phyloP scores from a whole-genome alignment of 2,329 filamentous ascomycete genomes.

The Colletotrichum sp. region DNA sequence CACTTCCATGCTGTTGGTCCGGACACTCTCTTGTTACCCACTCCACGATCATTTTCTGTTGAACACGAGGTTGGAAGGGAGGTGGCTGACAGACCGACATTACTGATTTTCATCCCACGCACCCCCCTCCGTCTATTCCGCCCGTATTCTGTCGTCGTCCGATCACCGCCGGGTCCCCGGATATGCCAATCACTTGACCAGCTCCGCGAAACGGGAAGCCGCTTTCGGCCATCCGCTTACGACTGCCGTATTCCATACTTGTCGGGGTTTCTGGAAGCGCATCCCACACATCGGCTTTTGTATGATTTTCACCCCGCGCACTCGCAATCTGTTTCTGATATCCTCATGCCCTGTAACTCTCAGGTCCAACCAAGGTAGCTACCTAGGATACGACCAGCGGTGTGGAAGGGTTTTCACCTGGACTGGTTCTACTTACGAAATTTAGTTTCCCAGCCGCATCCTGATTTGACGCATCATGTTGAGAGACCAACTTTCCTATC shows the following conservation, averaged over 20 bases:
- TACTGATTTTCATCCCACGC: not conserved
- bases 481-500: too few species aligned
- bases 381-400: too few species aligned
- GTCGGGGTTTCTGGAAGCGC: not conserved
- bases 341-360: too few species aligned
- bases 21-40: not conserved
- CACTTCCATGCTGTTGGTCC: not conserved
- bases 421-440: too few species aligned
- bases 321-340: not conserved
- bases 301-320: not conserved
- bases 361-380: too few species aligned
- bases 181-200: not conserved
- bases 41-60: not conserved
- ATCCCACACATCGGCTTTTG: not conserved
- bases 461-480: too few species aligned
- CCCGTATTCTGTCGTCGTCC: not conserved
- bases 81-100: not conserved
- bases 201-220: not conserved
- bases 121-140: not conserved
- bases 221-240: not conserved
- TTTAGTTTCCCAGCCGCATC: too few species aligned
- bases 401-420: too few species aligned
- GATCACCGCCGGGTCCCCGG: not conserved
- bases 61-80: constrained; percentile 4
- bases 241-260: not conserved